Evolutionary conservation across 2,329 filamentous ascomycete genomes (phyloP).

Genomic region (Penicillium sp.): DNA sequence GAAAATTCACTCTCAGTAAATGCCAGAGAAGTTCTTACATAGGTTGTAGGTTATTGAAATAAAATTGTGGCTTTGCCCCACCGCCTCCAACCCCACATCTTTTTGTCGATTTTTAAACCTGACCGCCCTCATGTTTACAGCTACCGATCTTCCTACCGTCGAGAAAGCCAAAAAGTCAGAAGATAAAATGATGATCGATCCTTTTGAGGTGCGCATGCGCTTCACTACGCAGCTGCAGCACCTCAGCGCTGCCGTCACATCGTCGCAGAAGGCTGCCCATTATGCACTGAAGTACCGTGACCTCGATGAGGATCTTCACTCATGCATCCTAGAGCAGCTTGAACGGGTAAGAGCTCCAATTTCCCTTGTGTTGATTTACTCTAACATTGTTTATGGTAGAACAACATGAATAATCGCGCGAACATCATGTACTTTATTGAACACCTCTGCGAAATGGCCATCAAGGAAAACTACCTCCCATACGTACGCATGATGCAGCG

Average conservation of each 20-base stretch:
- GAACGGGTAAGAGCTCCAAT: conserved; percentile 62
- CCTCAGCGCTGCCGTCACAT: conserved; percentile 84
- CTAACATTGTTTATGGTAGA: conserved; percentile 49
- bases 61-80: background rate
- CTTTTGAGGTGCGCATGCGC: conserved; percentile 97
- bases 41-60: background rate
- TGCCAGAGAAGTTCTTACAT: background rate
- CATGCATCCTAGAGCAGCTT: conserved; percentile 93
- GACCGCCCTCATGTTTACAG: conserved; percentile 7
- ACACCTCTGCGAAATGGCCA: conserved; percentile 83
- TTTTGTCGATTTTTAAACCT: background rate
- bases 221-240: conserved; percentile 89
- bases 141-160: background rate
- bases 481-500: conserved; percentile 94
- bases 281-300: conserved; percentile 94
- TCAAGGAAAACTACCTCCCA: conserved; percentile 70
- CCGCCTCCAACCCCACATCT: background rate
- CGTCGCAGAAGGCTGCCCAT: conserved; percentile 86
- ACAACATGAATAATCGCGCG: conserved; percentile 92
- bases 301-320: conserved; percentile 95
- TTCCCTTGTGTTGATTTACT: background rate
- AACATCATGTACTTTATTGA: conserved; percentile 99
- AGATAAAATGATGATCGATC: conserved; percentile 66
- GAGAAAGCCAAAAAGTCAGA: background rate
- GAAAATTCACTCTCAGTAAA: background rate